Conservation (phyloP, 805 yeast genomes). For the Kodamaea restingae region DNA sequence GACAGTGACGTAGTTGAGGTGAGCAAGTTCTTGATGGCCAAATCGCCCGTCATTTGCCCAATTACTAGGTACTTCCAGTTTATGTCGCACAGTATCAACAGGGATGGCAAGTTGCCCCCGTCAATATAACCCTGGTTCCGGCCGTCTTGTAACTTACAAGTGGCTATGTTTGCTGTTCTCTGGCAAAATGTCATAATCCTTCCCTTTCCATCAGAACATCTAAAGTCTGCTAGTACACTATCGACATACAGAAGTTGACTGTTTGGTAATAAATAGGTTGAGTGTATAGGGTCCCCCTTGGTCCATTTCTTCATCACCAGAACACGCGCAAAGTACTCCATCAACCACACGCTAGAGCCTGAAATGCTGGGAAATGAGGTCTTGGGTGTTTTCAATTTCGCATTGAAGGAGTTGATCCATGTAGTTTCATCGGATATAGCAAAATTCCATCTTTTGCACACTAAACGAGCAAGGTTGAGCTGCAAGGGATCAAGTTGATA, state of each 20-base stretch:
- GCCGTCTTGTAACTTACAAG: conserved; percentile 32
- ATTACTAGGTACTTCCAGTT: conserved; percentile 33
- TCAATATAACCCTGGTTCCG: conserved; percentile 37
- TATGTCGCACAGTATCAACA: conserved; percentile 18
- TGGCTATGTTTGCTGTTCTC: conserved; percentile 25
- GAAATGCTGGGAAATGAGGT: conserved; percentile 41
- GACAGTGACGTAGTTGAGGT: conserved; percentile 30
- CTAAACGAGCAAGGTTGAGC: conserved; percentile 37
- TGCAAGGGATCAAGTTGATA: conserved; percentile 44
- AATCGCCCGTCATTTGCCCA: conserved; percentile 26
- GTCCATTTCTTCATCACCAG: conserved; percentile 36
- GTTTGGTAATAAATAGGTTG: conserved; percentile 27
- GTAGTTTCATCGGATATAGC: conserved; percentile 43
- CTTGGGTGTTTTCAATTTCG: conserved; percentile 32
- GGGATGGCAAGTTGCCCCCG: conserved; percentile 19
- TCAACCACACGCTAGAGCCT: conserved; percentile 42
- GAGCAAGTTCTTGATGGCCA: conserved; percentile 30
- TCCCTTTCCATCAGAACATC: conserved; percentile 17
- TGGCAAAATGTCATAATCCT: conserved; percentile 27
- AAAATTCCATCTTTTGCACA: conserved; percentile 46
- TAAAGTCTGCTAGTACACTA: conserved; percentile 23
- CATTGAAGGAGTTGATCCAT: conserved; percentile 45
- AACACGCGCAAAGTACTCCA: conserved; percentile 43
- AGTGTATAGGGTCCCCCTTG: conserved; percentile 27
- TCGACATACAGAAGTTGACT: conserved; percentile 24